phyloP scores from a whole-genome alignment of 1,139 yeast species.

The Kluyveromyces sp. region DNA sequence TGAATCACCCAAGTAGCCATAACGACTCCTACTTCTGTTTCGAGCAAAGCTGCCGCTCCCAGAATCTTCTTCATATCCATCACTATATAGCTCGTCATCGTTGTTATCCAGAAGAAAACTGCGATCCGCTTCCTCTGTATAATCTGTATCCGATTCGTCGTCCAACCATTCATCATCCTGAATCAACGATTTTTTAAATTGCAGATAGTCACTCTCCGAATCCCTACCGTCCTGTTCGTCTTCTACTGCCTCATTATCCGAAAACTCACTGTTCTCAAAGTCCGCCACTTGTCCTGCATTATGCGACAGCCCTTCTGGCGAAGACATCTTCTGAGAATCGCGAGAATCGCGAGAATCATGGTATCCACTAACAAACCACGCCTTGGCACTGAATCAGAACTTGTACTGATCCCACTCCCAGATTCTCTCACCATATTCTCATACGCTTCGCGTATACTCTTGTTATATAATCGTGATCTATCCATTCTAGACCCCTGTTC shows the following conservation, averaged over 20 bases:
- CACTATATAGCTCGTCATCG: background rate
- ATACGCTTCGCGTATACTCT: constrained; percentile 10
- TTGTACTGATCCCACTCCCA: background rate
- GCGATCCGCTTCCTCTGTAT: constrained; percentile 11
- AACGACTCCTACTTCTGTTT: background rate
- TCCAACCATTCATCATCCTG: constrained; percentile 9
- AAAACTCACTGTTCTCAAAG: constrained; percentile 7
- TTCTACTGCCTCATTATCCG: constrained; percentile 1
- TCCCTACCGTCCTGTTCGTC: background rate
- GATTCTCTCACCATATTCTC: constrained; percentile 5
- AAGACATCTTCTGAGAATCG: too few relatives aligned
- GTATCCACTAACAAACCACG: too few relatives aligned
- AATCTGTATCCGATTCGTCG: constrained; percentile 12
- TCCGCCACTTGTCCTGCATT: background rate
- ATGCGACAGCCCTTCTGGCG: background rate
- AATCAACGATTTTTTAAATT: constrained; percentile 10
- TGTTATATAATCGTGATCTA: constrained; percentile 7
- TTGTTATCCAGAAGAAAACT: constrained; percentile 9
- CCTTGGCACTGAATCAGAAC: too few relatives aligned
- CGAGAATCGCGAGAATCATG: too few relatives aligned
- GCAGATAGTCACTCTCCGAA: constrained; percentile 7
- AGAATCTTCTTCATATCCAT: background rate
- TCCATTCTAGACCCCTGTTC: background rate
- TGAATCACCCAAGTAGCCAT: too few relatives aligned
- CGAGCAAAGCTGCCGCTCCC: background rate